A percentile compares a stretch with the other conserved stretches of the same genome.
Conservation (phyloP, 352 stramenopile species). For the Pythium guiyangense region DNA sequence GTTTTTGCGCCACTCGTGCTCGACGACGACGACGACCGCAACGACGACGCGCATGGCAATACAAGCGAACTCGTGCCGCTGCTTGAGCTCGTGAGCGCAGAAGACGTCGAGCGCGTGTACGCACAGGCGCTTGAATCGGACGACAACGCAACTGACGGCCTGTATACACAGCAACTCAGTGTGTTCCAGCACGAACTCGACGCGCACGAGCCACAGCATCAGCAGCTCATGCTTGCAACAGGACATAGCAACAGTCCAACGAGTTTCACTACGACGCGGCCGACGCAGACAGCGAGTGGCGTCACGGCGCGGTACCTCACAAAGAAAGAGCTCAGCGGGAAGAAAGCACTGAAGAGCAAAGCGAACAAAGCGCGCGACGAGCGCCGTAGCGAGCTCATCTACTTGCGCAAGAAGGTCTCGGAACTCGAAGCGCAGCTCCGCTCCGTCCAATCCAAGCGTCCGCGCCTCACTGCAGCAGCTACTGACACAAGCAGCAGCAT, state of each 20-base stretch:
- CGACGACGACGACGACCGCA: neutral
- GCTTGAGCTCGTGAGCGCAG: neutral
- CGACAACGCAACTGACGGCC: neutral
- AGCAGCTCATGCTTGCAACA: neutral
- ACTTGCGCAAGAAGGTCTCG: conserved; percentile 8
- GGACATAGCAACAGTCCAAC: neutral
- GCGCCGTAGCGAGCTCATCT: conserved; percentile 9
- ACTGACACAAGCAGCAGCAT: neutral
- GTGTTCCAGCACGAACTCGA: neutral
- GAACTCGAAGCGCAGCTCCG: conserved; percentile 6
- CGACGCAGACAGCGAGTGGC: neutral
- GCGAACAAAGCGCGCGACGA: conserved; percentile 12
- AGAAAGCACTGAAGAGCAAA: conserved; percentile 7
- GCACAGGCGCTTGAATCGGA: neutral
- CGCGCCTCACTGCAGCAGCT: neutral
- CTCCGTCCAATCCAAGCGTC: conserved; percentile 1
- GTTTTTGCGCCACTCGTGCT: neutral
- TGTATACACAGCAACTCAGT: neutral
- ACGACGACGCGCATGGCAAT: neutral
- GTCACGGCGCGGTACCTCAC: neutral
- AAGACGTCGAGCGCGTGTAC: conserved; percentile 1
- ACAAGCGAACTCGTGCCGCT: neutral
- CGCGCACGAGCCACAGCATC: neutral
- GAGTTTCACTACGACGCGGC: neutral
- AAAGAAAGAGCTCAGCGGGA: conserved; percentile 1